phyloP scores from a whole-genome alignment of 768 basidiomycete genomes.

The Boletus tomentosulus region DNA sequence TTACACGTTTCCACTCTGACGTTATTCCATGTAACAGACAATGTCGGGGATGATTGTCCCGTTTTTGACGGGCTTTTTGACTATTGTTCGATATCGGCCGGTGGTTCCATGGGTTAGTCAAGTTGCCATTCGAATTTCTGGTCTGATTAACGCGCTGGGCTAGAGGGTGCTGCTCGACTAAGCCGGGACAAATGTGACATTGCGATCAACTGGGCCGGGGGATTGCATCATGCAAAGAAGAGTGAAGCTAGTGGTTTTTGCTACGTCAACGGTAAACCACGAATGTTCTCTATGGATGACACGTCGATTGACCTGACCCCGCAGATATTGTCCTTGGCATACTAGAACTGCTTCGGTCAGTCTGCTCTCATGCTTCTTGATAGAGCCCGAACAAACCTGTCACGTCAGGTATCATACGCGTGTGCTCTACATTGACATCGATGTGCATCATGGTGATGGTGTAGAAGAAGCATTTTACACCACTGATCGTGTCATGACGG shows the following conservation, averaged over 20 bases:
- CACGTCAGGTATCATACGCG: constrained; percentile 76
- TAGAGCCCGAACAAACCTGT: not conserved
- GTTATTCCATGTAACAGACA: constrained; percentile 50
- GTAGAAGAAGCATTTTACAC: constrained; percentile 99
- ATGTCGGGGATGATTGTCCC: constrained; percentile 98
- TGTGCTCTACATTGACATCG: constrained; percentile 97
- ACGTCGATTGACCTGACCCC: constrained; percentile 1
- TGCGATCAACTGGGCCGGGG: constrained; percentile 98
- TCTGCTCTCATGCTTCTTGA: constrained; percentile 2
- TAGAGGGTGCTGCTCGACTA: constrained; percentile 95
- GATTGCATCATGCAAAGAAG: constrained; percentile 98
- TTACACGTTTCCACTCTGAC: not conserved
- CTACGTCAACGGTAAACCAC: constrained; percentile 82
- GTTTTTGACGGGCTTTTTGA: constrained; percentile 99
- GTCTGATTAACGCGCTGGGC: constrained; percentile 6
- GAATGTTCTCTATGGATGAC: not conserved
- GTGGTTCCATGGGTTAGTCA: constrained; percentile 92
- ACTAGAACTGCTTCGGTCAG: constrained; percentile 82
- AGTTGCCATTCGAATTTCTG: not conserved
- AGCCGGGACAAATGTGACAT: constrained; percentile 98
- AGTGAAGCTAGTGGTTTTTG: constrained; percentile 99
- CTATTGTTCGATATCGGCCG: constrained; percentile 99
- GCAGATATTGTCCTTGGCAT: constrained; percentile 96
- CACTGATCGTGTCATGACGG: constrained; percentile 98
- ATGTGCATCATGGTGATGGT: constrained; percentile 98